These are phyloP conservation scores for Gossypium arboreum DNA, from an alignment of 345 rosid genomes.

Conservation along the genomic window DNA sequence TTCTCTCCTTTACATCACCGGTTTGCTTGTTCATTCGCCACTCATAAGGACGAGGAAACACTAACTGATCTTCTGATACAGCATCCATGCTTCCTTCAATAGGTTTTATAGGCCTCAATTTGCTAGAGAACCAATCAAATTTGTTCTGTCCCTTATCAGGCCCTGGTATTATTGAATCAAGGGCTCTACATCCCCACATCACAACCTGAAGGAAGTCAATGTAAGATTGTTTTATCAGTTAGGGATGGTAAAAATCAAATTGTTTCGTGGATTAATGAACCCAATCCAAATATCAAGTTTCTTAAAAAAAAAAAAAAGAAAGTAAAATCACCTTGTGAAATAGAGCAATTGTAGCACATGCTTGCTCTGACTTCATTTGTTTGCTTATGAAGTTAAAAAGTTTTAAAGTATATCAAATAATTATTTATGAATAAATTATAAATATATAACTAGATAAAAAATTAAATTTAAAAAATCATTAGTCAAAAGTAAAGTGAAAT, in stretches of 20 bases:
- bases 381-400: too few species aligned
- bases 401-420: too few species aligned
- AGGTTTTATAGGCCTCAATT: slow-evolving; percentile 17
- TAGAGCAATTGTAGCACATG: too few species aligned
- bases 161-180: slow-evolving; percentile 36
- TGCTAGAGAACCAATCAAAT: slow-evolving; percentile 35
- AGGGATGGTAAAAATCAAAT: neutral
- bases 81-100: neutral
- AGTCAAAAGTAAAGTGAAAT: too few species aligned
- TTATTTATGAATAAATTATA: too few species aligned
- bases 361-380: too few species aligned
- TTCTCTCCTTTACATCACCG: slow-evolving; percentile 30
- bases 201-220: slow-evolving; percentile 30
- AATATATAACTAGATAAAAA: too few species aligned
- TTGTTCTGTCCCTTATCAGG: slow-evolving; percentile 30
- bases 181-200: slow-evolving; percentile 42
- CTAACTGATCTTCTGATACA: slow-evolving; percentile 4
- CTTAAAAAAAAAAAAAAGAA: too few species aligned
- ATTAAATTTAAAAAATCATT: too few species aligned
- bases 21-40: slow-evolving; percentile 39
- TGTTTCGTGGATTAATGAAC: too few species aligned
- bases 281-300: too few species aligned
- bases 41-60: slow-evolving; percentile 32
- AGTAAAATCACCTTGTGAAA: too few species aligned
- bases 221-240: neutral